These are phyloP conservation scores for Pseudocercospora fuligena DNA, from an alignment of 2,329 filamentous ascomycete species.

Conservation along the genomic window DNA sequence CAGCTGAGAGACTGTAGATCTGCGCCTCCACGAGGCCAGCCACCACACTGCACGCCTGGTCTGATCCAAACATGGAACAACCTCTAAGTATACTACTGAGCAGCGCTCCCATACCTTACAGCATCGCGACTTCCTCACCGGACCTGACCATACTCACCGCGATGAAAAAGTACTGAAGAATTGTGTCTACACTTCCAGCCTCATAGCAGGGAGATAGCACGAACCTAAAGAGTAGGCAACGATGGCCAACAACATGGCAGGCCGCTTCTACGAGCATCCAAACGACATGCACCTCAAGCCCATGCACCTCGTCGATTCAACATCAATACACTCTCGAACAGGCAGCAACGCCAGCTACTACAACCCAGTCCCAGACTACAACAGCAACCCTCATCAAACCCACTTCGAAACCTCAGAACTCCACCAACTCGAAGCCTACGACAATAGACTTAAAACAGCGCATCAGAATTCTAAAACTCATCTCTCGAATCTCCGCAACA, in stretches of 20 bases:
- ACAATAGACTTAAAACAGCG: conserved; percentile 43
- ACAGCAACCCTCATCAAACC: neutral
- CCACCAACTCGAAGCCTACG: conserved; percentile 7
- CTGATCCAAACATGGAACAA: neutral
- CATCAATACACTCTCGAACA: neutral
- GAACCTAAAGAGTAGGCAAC: neutral
- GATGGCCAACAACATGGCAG: neutral
- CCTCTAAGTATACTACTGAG: neutral
- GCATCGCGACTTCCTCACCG: neutral
- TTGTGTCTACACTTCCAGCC: neutral
- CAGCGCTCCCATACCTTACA: neutral
- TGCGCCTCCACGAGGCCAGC: neutral
- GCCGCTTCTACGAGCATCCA: conserved; percentile 3
- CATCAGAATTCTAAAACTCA: conserved; percentile 45
- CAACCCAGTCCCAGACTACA: neutral
- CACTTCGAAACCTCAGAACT: neutral
- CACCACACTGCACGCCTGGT: neutral
- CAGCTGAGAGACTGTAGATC: neutral
- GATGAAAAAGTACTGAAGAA: neutral
- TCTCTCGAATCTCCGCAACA: conserved; percentile 43
- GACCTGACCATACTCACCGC: neutral
- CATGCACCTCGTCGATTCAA: neutral
- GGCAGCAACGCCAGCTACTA: neutral
- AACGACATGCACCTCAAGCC: conserved; percentile 6
- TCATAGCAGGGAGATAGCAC: neutral